Evolutionary conservation across 257 asterid species (phyloP), one percentile per base, ranked within the genome.

Genomic region (Solanum chilense): DNA sequence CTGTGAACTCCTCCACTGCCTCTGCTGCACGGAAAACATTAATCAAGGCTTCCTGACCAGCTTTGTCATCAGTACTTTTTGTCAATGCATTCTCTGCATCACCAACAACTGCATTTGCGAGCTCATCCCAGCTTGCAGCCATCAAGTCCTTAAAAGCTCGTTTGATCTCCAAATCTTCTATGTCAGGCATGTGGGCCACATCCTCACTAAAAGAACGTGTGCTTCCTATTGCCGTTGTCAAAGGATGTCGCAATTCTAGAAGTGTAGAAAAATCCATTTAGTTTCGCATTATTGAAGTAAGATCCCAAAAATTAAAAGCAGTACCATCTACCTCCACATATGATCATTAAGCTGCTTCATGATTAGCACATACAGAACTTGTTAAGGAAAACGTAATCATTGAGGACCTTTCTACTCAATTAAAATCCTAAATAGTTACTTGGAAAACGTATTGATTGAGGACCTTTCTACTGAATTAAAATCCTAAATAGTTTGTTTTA

Each of bases 1-100:
- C 98, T 11, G 94, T 82, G 88, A 96, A 96, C 89, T 97, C 99
- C 93, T 97, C 99, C 87, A 95, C 98, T 82, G 99, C 98, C 89
- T 96, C 98, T 83, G 99, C 99, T 25, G 99, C 97, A 86, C 96
- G 93, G 86, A 93, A 90, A 47, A 93, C 98, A 91, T 95, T 93
- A 87, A 92, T 93, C 87, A 97, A 92, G 52, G 88, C 91, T 68
- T 95, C 98, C 88, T 94, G 98, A 49, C 96, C 94, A 76, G 90
- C 91, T 90, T 92, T 95, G 87, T 97, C 99, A 70, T 93, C 98
- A 27, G 98, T 90, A 86, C 86, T 91, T 93, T 95, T 96, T 42
- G 99, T 91, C 88, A 97, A 89, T n/a, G 95, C 98, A 73, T 91
- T 89, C 88, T 88, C 93, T 71, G 90, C 96, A 89, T 90, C 94